Percentiles rank a stretch among this genome's conserved stretches.
phyloP scores from a whole-genome alignment of 192 early-diverging fungal species.

The Oehlia diaphana region DNA sequence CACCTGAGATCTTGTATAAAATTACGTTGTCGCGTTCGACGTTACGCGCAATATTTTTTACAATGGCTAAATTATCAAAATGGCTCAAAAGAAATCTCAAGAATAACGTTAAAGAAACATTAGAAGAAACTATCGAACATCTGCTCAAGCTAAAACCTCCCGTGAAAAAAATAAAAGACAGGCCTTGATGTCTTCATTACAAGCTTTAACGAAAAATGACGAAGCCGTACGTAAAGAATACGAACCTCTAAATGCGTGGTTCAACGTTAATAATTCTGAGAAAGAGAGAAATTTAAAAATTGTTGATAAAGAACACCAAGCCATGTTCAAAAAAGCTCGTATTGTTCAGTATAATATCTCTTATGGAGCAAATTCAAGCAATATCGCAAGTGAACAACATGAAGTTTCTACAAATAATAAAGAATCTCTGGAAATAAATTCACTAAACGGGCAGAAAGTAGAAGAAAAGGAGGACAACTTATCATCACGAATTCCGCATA shows the following conservation, averaged over 20 bases:
- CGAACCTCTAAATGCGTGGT: not conserved
- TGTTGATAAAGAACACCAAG: too few species aligned
- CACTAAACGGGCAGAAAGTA: not conserved
- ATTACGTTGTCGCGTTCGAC: too few species aligned
- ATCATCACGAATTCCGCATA: conserved; percentile 25
- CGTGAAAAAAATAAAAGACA: conserved; percentile 7
- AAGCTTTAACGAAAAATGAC: conserved; percentile 23
- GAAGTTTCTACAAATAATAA: too few species aligned
- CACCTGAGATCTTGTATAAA: too few species aligned
- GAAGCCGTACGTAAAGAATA: conserved; percentile 25
- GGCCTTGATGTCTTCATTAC: conserved; percentile 18
- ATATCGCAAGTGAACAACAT: not conserved
- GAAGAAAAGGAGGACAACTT: conserved; percentile 1
- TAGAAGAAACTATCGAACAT: conserved; percentile 20
- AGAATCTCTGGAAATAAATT: not conserved
- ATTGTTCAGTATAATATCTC: conserved; percentile 26
- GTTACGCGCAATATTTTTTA: too few species aligned
- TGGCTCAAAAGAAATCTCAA: conserved; percentile 27
- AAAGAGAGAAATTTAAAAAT: too few species aligned
- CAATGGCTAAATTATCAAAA: conserved; percentile 1
- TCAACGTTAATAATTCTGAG: too few species aligned
- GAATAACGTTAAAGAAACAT: conserved; percentile 27
- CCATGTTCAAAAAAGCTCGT: not conserved
- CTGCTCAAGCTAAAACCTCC: conserved; percentile 25
- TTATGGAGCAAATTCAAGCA: conserved; percentile 26